Base-by-base conservation (phyloP, 176 grass and related monocot genomes). In the Olyra latifolia region DNA sequence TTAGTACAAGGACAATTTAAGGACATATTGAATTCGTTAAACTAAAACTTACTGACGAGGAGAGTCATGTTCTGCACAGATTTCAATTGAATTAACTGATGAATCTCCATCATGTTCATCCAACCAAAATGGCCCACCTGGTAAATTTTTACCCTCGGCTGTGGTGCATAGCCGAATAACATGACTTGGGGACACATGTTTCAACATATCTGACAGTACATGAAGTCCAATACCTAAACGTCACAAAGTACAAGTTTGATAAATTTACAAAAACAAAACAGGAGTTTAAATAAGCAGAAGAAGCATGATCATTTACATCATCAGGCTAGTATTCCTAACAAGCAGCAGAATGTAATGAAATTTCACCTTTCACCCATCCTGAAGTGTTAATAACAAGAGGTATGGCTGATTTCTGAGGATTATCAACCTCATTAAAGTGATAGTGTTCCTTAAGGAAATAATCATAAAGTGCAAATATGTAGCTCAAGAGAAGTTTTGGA, bases 301-400 rank as follows among this genome's bases (percentile, higher is more conserved):
- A 52, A 13, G 15, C n/a, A 25, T 20, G 57, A 64, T 72, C 39
- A 75, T 17, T 48, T 47, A 82, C 3, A 56, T 41, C 11, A 76
- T 67, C 4, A 65, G 1, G 49, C 8, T 57, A 20, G 55, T 63
- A 65, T 23, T 38, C 69, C 5, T n/a, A 81, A 23, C 11, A 76
- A 11, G 19, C 75, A 58, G 20, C 6, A 43, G 5, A 38, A 81
- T 64, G 19, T 15, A 89, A 75, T 57, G 10, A 65, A 82, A 25
- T 2, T 8, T 53, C 82, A 97, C 93, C 93, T 93, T 93, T 97
- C 70, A 93, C 84, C 93, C 85, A 97, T 71, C 93, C 93, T 67
- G 93, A 97, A 68, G 93, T 93, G 62, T 97, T 97, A 74, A 97
- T 77, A 82, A 97, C 88, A 68, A 93, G 76, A 10, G 88, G 90